Evolutionary conservation across 2,329 filamentous ascomycete genomes (phyloP).

Genomic region (Hyphodiscus sp.): DNA sequence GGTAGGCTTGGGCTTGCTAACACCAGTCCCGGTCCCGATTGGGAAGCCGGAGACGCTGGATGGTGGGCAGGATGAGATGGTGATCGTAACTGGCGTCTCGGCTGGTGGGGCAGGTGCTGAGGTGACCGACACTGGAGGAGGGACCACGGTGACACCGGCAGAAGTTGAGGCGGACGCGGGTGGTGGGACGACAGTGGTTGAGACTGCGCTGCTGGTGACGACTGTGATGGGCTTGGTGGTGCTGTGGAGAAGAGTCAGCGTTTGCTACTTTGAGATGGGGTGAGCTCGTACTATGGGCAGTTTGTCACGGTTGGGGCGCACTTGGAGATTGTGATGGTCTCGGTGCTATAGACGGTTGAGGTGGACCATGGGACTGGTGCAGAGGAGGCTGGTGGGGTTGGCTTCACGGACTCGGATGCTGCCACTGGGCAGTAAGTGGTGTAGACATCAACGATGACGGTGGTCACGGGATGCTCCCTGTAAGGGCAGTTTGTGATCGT

Average conservation of each 20-base stretch:
- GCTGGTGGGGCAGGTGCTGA: not conserved
- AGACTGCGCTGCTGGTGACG: slow-evolving; percentile 21
- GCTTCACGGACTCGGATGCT: not conserved
- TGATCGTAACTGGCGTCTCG: not conserved
- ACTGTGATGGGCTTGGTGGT: slow-evolving; percentile 28
- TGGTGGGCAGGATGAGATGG: slow-evolving; percentile 10
- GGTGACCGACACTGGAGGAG: slow-evolving; percentile 1
- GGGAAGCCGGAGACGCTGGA: slow-evolving; percentile 6
- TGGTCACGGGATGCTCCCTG: not conserved
- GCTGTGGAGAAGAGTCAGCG: too few species aligned
- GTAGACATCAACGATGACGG: not conserved
- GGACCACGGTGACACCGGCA: not conserved
- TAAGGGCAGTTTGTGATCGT: not conserved
- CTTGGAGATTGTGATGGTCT: slow-evolving; percentile 15
- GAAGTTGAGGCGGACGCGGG: not conserved
- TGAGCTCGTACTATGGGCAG: too few species aligned
- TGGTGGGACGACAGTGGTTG: slow-evolving; percentile 31
- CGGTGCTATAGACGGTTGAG: too few species aligned
- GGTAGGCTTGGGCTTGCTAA: slow-evolving; percentile 8
- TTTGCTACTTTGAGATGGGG: too few species aligned
- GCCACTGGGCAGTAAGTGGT: slow-evolving; percentile 9
- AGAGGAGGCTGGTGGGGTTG: not conserved
- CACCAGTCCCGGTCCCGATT: slow-evolving; percentile 1
- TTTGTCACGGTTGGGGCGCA: slow-evolving; percentile 26
- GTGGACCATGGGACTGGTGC: slow-evolving; percentile 17